Percentiles rank a stretch among this genome's conserved stretches.
These are phyloP conservation scores for Tulasnella sp. DNA, from an alignment of 768 basidiomycete species.

Conservation along the genomic window DNA sequence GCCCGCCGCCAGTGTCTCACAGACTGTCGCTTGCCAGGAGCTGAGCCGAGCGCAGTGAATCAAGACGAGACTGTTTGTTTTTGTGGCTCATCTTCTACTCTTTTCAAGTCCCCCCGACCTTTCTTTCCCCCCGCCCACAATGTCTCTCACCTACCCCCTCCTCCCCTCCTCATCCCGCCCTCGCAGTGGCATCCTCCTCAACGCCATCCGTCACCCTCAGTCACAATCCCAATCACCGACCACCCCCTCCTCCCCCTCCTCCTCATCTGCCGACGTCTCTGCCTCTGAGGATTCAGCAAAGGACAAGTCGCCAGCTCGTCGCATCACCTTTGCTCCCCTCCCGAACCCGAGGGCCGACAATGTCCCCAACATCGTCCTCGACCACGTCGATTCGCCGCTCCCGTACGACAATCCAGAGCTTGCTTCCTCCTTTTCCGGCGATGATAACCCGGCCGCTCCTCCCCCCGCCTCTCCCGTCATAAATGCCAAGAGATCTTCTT, in stretches of 20 bases:
- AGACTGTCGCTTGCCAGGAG: no score
- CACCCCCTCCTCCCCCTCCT: conserved; percentile 14
- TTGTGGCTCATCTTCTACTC: no score
- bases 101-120: no score
- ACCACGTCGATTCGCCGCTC: conserved; percentile 27
- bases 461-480: not conserved
- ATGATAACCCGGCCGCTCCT: conserved; percentile 5
- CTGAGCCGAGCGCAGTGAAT: no score
- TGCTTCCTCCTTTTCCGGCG: not conserved
- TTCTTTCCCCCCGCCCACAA: no score
- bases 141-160: conserved; percentile 1
- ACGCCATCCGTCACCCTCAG: not conserved
- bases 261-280: conserved; percentile 11
- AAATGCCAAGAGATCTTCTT: not conserved
- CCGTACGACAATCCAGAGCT: conserved; percentile 2
- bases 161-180: not conserved
- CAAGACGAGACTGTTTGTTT: no score
- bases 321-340: conserved; percentile 74
- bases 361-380: conserved; percentile 25
- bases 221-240: not conserved
- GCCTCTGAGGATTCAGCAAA: conserved; percentile 7
- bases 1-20: no score
- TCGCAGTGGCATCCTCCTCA: conserved; percentile 15
- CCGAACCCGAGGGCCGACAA: conserved; percentile 49
- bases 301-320: conserved; percentile 13